These are phyloP conservation scores for Beauveria sp. DNA, from an alignment of 2,329 filamentous ascomycete species.

Conservation along the genomic window DNA sequence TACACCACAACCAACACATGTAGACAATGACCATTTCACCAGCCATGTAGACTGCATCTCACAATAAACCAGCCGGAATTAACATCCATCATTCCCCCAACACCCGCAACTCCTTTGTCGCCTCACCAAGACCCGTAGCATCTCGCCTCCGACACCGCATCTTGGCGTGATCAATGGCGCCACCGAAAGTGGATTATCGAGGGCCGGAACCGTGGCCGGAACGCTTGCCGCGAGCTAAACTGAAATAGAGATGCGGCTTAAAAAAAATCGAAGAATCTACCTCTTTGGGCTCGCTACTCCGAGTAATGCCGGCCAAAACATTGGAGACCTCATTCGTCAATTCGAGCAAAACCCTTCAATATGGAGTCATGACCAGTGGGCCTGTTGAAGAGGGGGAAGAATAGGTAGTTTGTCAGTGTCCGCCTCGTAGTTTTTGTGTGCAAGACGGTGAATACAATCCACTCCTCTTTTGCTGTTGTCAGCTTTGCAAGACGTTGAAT, in stretches of 20 bases:
- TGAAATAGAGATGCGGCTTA: slow-evolving; percentile 5
- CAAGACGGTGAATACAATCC: background rate
- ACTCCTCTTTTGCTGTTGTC: background rate
- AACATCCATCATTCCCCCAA: too few species aligned
- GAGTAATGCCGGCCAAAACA: slow-evolving; percentile 4
- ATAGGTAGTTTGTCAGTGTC: slow-evolving; percentile 3
- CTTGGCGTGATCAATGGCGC: slow-evolving; percentile 6
- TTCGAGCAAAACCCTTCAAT: background rate
- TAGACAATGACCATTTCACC: background rate
- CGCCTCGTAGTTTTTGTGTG: background rate
- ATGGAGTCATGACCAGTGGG: slow-evolving; percentile 1
- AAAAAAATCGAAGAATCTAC: background rate
- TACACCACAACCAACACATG: background rate
- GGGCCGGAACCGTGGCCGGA: background rate
- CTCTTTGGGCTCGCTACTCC: slow-evolving; percentile 5
- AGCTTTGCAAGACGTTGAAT: background rate
- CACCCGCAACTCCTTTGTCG: too few species aligned
- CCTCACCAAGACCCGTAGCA: too few species aligned
- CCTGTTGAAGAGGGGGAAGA: background rate
- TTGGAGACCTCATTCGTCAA: background rate
- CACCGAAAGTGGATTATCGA: slow-evolving; percentile 1
- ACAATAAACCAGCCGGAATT: too few species aligned
- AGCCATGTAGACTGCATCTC: too few species aligned
- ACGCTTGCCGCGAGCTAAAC: slow-evolving; percentile 1
- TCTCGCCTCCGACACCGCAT: slow-evolving; percentile 5